Percentiles rank a stretch among this genome's conserved stretches.
These are phyloP conservation scores for Sugiyamaella paludigena DNA, from an alignment of 1,139 yeast genomes.

Conservation along the genomic window DNA sequence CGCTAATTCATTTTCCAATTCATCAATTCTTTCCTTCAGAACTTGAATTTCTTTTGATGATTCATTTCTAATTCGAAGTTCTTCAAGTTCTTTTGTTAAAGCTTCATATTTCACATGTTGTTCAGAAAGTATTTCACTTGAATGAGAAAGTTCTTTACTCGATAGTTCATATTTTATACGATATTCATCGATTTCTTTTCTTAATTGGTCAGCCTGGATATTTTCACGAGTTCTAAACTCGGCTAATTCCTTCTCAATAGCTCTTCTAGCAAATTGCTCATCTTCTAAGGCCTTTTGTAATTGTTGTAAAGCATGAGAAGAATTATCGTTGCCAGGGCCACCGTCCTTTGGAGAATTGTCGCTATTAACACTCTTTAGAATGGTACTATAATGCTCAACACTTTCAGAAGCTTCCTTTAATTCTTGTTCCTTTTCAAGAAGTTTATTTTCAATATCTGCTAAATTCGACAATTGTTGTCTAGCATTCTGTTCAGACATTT, in stretches of 20 bases:
- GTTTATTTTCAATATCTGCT: slow-evolving; percentile 36
- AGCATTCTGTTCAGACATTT: slow-evolving; percentile 30
- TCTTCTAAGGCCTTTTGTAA: slow-evolving; percentile 12
- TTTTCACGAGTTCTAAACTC: neutral
- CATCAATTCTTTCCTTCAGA: slow-evolving; percentile 18
- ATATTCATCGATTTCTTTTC: too few relatives aligned
- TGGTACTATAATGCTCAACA: slow-evolving; percentile 29
- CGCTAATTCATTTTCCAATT: slow-evolving; percentile 15
- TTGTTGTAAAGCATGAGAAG: slow-evolving; percentile 8
- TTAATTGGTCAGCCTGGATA: too few relatives aligned
- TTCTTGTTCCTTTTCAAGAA: slow-evolving; percentile 34
- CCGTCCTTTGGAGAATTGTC: too few relatives aligned
- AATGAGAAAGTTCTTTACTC: slow-evolving; percentile 16
- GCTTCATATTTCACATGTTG: neutral
- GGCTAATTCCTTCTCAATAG: slow-evolving; percentile 9
- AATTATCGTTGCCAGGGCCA: slow-evolving; percentile 12
- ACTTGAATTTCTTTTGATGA: neutral
- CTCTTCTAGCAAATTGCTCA: slow-evolving; percentile 9
- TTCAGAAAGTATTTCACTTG: neutral
- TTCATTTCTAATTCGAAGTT: too few relatives aligned
- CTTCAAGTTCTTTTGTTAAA: slow-evolving; percentile 14
- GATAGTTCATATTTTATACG: neutral
- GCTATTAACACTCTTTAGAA: slow-evolving; percentile 16
- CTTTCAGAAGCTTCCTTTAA: slow-evolving; percentile 30
- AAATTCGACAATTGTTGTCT: slow-evolving; percentile 28